These are phyloP conservation scores for Massariosphaeria phaeospora DNA, from an alignment of 495 filamentous ascomycete species.

Conservation along the genomic window DNA sequence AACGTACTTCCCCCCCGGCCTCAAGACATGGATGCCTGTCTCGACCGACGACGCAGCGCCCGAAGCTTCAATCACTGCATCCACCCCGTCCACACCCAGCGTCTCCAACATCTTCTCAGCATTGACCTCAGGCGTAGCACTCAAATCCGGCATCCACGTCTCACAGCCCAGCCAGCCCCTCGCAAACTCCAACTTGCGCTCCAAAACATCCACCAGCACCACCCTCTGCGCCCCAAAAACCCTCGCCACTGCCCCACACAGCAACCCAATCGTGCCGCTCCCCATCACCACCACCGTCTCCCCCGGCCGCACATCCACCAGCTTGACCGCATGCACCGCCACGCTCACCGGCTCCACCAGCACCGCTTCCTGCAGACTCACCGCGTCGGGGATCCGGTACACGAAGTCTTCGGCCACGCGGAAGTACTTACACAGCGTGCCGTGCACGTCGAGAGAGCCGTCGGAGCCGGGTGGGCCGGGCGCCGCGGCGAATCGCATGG, in stretches of 20 bases:
- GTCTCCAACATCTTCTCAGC: conserved; percentile 37
- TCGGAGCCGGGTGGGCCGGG: too few species aligned
- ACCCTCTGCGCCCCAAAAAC: conserved; percentile 61
- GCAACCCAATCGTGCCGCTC: conserved; percentile 50
- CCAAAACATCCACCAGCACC: conserved; percentile 59
- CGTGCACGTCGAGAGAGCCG: conserved; percentile 47
- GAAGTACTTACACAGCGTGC: conserved; percentile 51
- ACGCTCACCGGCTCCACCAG: conserved; percentile 49
- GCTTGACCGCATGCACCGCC: conserved; percentile 45
- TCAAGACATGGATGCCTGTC: conserved; percentile 47
- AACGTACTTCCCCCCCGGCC: conserved; percentile 54
- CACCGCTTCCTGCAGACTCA: conserved; percentile 47
- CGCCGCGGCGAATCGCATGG: conserved; percentile 47
- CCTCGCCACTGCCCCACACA: conserved; percentile 48
- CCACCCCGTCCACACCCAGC: conserved; percentile 40
- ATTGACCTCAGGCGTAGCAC: conserved; percentile 47
- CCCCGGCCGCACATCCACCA: conserved; percentile 41
- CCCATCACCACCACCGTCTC: conserved; percentile 44
- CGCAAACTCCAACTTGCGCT: conserved; percentile 53
- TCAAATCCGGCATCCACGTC: conserved; percentile 27
- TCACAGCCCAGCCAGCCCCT: conserved; percentile 43
- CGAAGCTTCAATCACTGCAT: conserved; percentile 56
- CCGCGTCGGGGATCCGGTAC: conserved; percentile 46
- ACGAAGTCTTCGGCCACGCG: conserved; percentile 42
- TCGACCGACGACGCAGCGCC: conserved; percentile 53